These are phyloP conservation scores for Scheffersomyces spartinae DNA, from an alignment of 805 yeast genomes.

Conservation along the genomic window DNA sequence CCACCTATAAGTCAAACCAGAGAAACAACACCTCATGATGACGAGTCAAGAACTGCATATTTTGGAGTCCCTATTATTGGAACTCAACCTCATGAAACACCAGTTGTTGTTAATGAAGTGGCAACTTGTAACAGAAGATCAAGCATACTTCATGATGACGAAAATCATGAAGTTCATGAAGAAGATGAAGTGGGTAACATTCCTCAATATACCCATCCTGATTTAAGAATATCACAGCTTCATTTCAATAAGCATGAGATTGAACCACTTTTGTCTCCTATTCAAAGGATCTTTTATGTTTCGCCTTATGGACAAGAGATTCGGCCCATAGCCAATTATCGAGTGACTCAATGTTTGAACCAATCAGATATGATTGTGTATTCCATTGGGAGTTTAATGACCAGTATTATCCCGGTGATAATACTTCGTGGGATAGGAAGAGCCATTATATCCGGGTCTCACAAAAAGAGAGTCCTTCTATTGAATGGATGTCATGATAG, in stretches of 20 bases:
- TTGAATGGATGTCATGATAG: slow-evolving; percentile 70
- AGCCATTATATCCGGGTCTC: slow-evolving; percentile 30
- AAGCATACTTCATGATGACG: no score
- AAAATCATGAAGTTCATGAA: slow-evolving; percentile 13
- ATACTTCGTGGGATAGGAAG: slow-evolving; percentile 63
- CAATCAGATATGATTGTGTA: slow-evolving; percentile 49
- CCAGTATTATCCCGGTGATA: slow-evolving; percentile 73
- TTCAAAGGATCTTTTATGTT: slow-evolving; percentile 62
- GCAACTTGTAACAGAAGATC: no score
- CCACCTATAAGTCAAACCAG: slow-evolving; percentile 14
- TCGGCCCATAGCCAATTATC: slow-evolving; percentile 57
- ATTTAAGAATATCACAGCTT: slow-evolving; percentile 59
- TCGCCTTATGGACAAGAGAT: slow-evolving; percentile 85
- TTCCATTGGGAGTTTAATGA: slow-evolving; percentile 83
- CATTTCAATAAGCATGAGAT: slow-evolving; percentile 52
- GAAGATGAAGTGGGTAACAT: slow-evolving; percentile 47
- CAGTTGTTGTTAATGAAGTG: no score
- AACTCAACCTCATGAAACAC: no score
- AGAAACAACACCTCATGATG: slow-evolving; percentile 13
- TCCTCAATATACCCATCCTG: slow-evolving; percentile 70
- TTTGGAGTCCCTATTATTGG: no score
- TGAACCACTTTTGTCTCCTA: slow-evolving; percentile 62
- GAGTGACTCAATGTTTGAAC: slow-evolving; percentile 42
- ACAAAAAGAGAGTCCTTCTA: slow-evolving; percentile 43
- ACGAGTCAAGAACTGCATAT: slow-evolving; percentile 7